Conservation (phyloP, 1,139 yeast species). For the Candida sp. region DNA sequence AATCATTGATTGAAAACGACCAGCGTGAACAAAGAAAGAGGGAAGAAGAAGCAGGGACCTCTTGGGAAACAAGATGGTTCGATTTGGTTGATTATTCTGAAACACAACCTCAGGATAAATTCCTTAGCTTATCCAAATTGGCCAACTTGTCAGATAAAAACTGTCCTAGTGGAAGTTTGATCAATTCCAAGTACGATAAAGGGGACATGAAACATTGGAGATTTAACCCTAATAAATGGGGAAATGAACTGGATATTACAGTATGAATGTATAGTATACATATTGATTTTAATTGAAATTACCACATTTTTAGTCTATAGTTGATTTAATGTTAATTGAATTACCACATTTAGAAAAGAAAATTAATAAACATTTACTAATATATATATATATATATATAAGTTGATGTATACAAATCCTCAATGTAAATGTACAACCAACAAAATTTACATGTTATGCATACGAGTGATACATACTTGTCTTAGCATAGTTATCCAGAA, state of each 20-base stretch:
- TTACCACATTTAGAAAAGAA: no score
- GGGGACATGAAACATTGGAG: constrained; percentile 67
- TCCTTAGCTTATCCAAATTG: constrained; percentile 48
- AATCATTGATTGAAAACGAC: constrained; percentile 72
- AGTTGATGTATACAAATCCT: background rate
- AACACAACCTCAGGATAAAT: constrained; percentile 34
- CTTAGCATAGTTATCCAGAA: no score
- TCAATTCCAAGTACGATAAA: constrained; percentile 48
- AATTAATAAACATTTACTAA: no score
- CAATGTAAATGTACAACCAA: background rate
- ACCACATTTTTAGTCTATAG: no score
- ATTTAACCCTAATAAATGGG: constrained; percentile 52
- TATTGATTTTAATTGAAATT: no score
- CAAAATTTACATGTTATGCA: no score
- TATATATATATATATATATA: background rate
- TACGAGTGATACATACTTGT: no score
- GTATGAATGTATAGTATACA: background rate
- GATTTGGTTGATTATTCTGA: constrained; percentile 46
- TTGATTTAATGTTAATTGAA: no score
- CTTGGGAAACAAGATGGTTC: constrained; percentile 84
- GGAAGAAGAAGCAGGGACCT: constrained; percentile 58
- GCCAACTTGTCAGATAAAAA: constrained; percentile 59
- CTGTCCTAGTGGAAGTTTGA: constrained; percentile 64
- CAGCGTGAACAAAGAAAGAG: constrained; percentile 78
- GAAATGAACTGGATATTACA: constrained; percentile 54